Evolutionary conservation across 1,284 basidiomycete species (phyloP).

Genomic region (Spongispora temasekensis): DNA sequence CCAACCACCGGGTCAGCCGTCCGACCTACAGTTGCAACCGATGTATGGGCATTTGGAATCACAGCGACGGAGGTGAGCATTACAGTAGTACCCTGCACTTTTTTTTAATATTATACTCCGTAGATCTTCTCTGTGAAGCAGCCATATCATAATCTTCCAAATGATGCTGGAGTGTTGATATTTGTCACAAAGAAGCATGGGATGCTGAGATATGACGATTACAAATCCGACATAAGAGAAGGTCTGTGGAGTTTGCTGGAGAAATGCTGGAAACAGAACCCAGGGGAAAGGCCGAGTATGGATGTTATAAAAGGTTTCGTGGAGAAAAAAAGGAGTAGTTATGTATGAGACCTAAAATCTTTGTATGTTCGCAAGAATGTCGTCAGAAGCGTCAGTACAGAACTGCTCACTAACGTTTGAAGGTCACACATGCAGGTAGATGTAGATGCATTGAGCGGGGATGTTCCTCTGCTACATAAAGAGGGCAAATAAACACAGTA

Average conservation of each 20-base stretch:
- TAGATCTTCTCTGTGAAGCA: slow-evolving; percentile 28
- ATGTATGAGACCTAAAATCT: slow-evolving; percentile 4
- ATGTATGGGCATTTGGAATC: slow-evolving; percentile 33
- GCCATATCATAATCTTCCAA: slow-evolving; percentile 17
- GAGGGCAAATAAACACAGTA: slow-evolving; percentile 19
- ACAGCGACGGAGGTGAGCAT: slow-evolving; percentile 31
- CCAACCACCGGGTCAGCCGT: slow-evolving; percentile 7
- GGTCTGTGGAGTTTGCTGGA: slow-evolving; percentile 22
- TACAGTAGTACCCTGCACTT: background rate
- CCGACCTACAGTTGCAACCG: slow-evolving; percentile 23
- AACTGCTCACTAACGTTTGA: no score
- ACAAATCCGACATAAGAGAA: slow-evolving; percentile 17
- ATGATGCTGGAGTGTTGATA: slow-evolving; percentile 20
- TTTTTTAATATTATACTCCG: background rate
- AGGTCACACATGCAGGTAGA: no score
- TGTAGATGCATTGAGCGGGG: slow-evolving; percentile 27
- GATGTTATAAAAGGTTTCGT: slow-evolving; percentile 19
- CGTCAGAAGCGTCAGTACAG: no score
- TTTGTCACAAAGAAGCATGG: slow-evolving; percentile 17
- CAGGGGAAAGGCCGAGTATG: slow-evolving; percentile 14
- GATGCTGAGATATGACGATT: slow-evolving; percentile 22
- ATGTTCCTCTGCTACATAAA: slow-evolving; percentile 18
- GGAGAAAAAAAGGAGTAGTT: slow-evolving; percentile 14
- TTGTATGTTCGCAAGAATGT: no score
- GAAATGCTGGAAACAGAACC: slow-evolving; percentile 22